Evolutionary conservation across 208 protist genomes (phyloP), one percentile per base, ranked within the genome.

Genomic region (Leishmania tarentolae): DNA sequence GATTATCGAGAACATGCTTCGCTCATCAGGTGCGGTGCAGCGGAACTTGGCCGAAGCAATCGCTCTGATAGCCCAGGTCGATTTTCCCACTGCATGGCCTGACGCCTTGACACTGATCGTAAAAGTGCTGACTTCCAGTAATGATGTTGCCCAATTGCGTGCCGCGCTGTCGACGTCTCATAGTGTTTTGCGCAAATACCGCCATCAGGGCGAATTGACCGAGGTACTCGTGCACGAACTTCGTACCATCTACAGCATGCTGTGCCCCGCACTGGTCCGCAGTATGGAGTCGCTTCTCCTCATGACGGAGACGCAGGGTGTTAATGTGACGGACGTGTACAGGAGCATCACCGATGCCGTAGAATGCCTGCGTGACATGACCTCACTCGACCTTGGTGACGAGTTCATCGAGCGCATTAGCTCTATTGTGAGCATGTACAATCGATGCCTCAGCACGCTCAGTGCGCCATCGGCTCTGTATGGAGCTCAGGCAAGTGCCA

Each of bases 331-430:
- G 8, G 50, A 85, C 4, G 90, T 86, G 42, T 88, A 83, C 79
- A 81, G 86, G 37, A 92, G 92, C 35, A 75, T 93, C 61, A 87
- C 83, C 11, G 87, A 85, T 17, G 90, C 88, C 9, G 87, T 97
- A 44, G 90, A 98, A 77, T 96, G 91, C 46, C 85, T 97, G 50
- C 88, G 87, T 61, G 93, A 97, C 59, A 90, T 98, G 24, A 96
- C 90, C 24, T 87, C 83, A n/a, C 84, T 99, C 40, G 98, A 99
- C 86, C 82, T 99, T 61, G 97, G 98, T 35, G 98, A 99, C 75
- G 98, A 97, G 78, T 98, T 99, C 80, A 95, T 99, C 78, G 89
- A 92, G 79, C 84, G 93, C 76, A 83, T 99, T 52, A 81, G 88
- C 8, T 80, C 80, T 28, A 95, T 97, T 61, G 93, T 96, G 35